Base-by-base conservation (phyloP, 768 basidiomycete species). In the Lepiota brunneoincarnata region DNA sequence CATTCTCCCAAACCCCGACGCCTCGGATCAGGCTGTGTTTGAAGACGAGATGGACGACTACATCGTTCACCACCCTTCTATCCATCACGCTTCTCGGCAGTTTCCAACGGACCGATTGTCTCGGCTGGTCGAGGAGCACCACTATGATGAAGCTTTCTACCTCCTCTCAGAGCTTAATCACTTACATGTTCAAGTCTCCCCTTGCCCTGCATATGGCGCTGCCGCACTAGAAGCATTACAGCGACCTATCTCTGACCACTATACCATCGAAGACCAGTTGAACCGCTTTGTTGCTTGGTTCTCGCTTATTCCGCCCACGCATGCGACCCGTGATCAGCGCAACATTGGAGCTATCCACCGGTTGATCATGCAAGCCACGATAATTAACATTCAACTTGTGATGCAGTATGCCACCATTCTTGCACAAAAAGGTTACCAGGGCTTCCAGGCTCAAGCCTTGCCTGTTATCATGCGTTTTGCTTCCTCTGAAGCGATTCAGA, bases 381-480 rank as follows among this genome's bases (percentile, higher is more conserved):
- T 59, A 2, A 61, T 68, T 17, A 65, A 69, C 45, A 47, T 70
- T 37, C 39, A 55, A 20, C 51, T 75, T 18, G 59, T 72, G 24
- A 62, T 65, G 31, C 59, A 60, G 11, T 67, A 72, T 38, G 61
- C 70, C 20, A 54, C 71, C n/a, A 63, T 74, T 20, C 60, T 72
- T 40, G 66, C 74, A 3, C 58, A 56, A 3, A 79, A 78, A 59
- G 78, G 78, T 3, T 77, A 72, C 54, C 55, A 55, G 3, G 36
- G 56, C 10, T 38, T 75, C 17, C 49, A 49, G 26, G 36, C 26
- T 4, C 56, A 59, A 6, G 59, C 68, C 46, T 54, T 81, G 28
- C 69, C 73, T 1, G 64, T 66, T 3, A 63, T 87, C 17, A 67
- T 78, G 36, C 76, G 76, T 18, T 79, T 75, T 63, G 71, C 77